These are phyloP conservation scores for Protomyces arabidopsidicola DNA, from an alignment of 1,139 yeast species.

Conservation along the genomic window DNA sequence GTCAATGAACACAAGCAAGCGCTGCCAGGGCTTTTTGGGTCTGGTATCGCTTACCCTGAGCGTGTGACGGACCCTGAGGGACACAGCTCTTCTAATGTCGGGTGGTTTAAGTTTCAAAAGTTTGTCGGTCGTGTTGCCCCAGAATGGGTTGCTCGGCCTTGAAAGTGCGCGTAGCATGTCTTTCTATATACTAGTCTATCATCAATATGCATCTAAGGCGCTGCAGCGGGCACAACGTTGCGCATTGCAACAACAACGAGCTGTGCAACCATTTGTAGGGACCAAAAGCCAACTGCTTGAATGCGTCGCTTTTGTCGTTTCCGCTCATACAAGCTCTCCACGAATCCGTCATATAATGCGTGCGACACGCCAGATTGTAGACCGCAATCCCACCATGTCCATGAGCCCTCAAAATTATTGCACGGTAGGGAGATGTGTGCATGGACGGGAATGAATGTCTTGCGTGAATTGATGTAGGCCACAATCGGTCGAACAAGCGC, in stretches of 20 bases:
- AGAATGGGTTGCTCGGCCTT: constrained; percentile 10
- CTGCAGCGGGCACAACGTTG: constrained; percentile 12
- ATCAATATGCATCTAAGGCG: background rate
- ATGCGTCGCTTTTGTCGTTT: constrained; percentile 66
- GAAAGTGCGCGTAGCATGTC: background rate
- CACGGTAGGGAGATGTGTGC: constrained; percentile 61
- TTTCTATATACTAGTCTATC: background rate
- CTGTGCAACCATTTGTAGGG: constrained; percentile 77
- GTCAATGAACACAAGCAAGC: background rate
- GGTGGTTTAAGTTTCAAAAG: constrained; percentile 24
- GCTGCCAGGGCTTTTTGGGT: constrained; percentile 16
- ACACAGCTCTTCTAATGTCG: constrained; percentile 14
- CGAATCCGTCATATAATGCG: constrained; percentile 88
- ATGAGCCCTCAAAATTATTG: constrained; percentile 84
- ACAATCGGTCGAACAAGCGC: constrained; percentile 92
- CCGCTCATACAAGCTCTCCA: constrained; percentile 80
- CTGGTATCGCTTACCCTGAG: constrained; percentile 26
- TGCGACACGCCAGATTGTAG: constrained; percentile 76
- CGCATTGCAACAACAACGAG: constrained; percentile 53
- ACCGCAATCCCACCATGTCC: constrained; percentile 90
- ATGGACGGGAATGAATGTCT: constrained; percentile 81
- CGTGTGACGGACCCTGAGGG: constrained; percentile 26
- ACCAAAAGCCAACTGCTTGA: constrained; percentile 89
- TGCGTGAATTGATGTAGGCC: constrained; percentile 84
- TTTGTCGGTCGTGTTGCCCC: constrained; percentile 20